Evolutionary conservation across 2,329 filamentous ascomycete species (phyloP).

Genomic region (Neopestalotiopsis sp.): DNA sequence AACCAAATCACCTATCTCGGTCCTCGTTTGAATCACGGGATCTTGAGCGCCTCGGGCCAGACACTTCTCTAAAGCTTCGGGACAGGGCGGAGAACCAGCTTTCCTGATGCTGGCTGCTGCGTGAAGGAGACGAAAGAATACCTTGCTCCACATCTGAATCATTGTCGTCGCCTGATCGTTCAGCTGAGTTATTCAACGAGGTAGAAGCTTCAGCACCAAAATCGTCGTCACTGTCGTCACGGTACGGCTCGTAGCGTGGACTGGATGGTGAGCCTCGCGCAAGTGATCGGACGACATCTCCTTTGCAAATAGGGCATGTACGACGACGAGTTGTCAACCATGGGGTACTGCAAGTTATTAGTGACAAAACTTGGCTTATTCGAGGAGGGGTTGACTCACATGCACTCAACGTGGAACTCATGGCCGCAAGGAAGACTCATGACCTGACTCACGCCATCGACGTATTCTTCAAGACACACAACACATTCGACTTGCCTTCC

Average conservation of each 20-base stretch:
- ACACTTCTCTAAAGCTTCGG: constrained; percentile 14
- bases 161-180: constrained; percentile 24
- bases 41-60: constrained; percentile 3
- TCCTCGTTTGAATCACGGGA: constrained; percentile 7
- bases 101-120: constrained; percentile 29
- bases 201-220: constrained; percentile 25
- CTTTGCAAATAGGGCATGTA: constrained; percentile 99
- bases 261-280: constrained; percentile 57
- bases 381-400: constrained; percentile 57
- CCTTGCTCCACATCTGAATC: constrained; percentile 52
- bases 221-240: constrained; percentile 56
- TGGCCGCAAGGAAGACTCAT: constrained; percentile 98
- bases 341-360: constrained; percentile 70
- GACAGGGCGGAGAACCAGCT: constrained; percentile 41
- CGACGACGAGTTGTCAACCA: constrained; percentile 95
- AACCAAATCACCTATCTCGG: constrained; percentile 11
- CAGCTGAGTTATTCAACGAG: constrained; percentile 26
- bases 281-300: constrained; percentile 82
- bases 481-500: constrained; percentile 83
- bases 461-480: constrained; percentile 94
- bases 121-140: constrained; percentile 30
- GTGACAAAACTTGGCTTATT: constrained; percentile 14
- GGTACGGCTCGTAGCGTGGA: constrained; percentile 59
- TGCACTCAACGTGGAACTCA: constrained; percentile 98
- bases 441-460: constrained; percentile 90